Percentiles rank a stretch among this genome's conserved stretches.
Evolutionary conservation across 2,329 filamentous ascomycete genomes (phyloP).

Genomic region (Pseudogymnoascus pannorum): DNA sequence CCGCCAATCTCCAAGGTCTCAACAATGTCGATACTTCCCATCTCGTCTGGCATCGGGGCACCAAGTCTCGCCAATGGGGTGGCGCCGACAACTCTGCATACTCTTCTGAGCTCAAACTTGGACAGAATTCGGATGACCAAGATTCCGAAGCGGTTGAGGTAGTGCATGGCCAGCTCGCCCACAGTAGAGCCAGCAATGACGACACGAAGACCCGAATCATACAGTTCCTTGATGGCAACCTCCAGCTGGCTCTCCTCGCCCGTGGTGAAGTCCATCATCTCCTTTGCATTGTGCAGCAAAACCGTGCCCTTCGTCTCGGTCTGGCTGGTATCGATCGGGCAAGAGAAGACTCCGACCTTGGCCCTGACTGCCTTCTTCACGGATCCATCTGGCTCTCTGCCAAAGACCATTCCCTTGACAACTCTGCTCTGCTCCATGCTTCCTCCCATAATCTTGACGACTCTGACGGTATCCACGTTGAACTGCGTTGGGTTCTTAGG

Average conservation of each 20-base stretch:
- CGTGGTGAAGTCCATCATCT: conserved; percentile 98
- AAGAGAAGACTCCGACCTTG: conserved; percentile 95
- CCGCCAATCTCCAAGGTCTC: conserved; percentile 97
- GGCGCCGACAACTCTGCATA: conserved; percentile 93
- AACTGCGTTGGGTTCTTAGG: conserved; percentile 95
- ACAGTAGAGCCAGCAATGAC: conserved; percentile 89
- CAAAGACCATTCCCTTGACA: conserved; percentile 97
- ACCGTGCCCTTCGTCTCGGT: conserved; percentile 99
- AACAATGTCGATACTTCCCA: conserved; percentile 89
- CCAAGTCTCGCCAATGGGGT: conserved; percentile 93
- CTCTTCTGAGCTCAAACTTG: conserved; percentile 91
- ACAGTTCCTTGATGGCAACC: conserved; percentile 83
- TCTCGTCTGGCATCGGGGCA: conserved; percentile 99
- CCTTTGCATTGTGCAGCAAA: conserved; percentile 90
- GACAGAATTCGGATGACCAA: conserved; percentile 94
- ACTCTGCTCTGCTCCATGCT: conserved; percentile 90
- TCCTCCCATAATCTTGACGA: conserved; percentile 99
- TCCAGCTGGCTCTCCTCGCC: conserved; percentile 93
- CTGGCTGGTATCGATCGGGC: conserved; percentile 88
- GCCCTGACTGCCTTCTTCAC: conserved; percentile 88
- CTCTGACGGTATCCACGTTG: conserved; percentile 97
- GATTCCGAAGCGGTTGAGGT: conserved; percentile 95
- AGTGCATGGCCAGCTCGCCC: conserved; percentile 92
- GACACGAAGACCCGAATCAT: conserved; percentile 88
- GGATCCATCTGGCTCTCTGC: conserved; percentile 84